phyloP scores from a whole-genome alignment of 176 grass and related monocot species.

The Musa schizocarpa region DNA sequence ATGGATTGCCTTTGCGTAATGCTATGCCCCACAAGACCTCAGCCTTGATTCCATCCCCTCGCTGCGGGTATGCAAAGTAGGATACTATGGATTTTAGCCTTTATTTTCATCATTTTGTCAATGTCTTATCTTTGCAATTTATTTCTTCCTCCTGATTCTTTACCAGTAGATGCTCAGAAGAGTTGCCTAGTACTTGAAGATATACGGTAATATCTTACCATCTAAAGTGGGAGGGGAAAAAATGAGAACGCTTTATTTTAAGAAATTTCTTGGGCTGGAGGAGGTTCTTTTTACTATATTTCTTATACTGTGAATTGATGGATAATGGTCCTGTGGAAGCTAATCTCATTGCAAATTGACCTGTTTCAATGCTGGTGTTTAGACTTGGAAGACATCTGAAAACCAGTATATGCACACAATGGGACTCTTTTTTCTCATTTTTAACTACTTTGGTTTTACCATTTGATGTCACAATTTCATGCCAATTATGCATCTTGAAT shows the following conservation, averaged over 20 bases:
- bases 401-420: too few species aligned
- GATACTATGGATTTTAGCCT: not conserved
- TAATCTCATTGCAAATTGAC: too few species aligned
- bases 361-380: too few species aligned
- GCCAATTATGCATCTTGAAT: too few species aligned
- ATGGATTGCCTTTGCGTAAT: not conserved
- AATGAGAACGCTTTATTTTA: not conserved
- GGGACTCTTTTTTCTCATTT: not conserved
- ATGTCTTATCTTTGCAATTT: not conserved
- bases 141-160: not conserved
- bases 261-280: not conserved
- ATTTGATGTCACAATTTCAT: too few species aligned
- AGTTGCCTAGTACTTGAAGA: not conserved
- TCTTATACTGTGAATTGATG: not conserved
- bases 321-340: not conserved
- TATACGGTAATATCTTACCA: not conserved
- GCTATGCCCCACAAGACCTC: not conserved
- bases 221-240: not conserved
- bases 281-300: not conserved
- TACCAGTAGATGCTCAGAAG: not conserved
- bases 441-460: not conserved
- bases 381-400: too few species aligned
- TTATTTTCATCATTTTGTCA: not conserved
- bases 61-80: conserved; percentile 2
- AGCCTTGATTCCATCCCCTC: not conserved